phyloP scores from a whole-genome alignment of 805 yeast genomes.

The Lipomyces japonicus region DNA sequence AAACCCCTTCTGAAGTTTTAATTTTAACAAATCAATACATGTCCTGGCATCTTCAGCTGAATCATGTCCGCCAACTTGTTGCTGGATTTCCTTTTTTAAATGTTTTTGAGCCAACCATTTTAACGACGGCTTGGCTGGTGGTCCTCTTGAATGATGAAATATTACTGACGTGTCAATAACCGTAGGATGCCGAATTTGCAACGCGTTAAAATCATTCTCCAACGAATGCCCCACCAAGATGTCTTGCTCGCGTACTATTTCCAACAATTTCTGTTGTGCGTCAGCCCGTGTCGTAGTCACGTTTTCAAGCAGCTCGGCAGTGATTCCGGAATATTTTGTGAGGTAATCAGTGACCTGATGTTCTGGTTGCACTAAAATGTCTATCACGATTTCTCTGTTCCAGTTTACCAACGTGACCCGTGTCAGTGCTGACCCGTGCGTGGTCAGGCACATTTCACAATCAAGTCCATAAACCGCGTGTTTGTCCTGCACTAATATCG shows the following conservation, averaged over 20 bases:
- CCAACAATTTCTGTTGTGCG: conserved; percentile 56
- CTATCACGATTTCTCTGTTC: conserved; percentile 51
- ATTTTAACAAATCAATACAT: conserved; percentile 69
- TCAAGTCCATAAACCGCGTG: conserved; percentile 64
- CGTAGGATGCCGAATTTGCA: conserved; percentile 65
- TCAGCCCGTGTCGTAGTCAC: conserved; percentile 66
- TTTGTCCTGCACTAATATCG: conserved; percentile 13
- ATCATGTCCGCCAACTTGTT: conserved; percentile 67
- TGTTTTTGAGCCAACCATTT: conserved; percentile 61
- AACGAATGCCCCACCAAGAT: conserved; percentile 84
- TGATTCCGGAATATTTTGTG: conserved; percentile 83
- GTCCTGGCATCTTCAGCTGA: conserved; percentile 82
- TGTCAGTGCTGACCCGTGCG: conserved; percentile 62
- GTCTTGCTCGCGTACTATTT: conserved; percentile 53
- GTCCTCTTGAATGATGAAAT: conserved; percentile 74
- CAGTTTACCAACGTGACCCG: conserved; percentile 65
- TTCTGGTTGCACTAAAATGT: conserved; percentile 73
- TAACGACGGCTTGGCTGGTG: conserved; percentile 74
- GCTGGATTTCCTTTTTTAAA: conserved; percentile 60
- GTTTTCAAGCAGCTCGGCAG: conserved; percentile 57
- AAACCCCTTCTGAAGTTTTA: conserved; percentile 64
- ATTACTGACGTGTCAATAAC: conserved; percentile 77
- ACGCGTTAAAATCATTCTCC: conserved; percentile 71
- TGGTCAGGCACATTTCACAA: conserved; percentile 86
- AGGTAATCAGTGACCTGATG: conserved; percentile 73